A percentile compares a stretch with the other conserved stretches of the same genome.
Evolutionary conservation across 2,329 filamentous ascomycete species (phyloP).

Genomic region (Paracoccidioides lutzii): DNA sequence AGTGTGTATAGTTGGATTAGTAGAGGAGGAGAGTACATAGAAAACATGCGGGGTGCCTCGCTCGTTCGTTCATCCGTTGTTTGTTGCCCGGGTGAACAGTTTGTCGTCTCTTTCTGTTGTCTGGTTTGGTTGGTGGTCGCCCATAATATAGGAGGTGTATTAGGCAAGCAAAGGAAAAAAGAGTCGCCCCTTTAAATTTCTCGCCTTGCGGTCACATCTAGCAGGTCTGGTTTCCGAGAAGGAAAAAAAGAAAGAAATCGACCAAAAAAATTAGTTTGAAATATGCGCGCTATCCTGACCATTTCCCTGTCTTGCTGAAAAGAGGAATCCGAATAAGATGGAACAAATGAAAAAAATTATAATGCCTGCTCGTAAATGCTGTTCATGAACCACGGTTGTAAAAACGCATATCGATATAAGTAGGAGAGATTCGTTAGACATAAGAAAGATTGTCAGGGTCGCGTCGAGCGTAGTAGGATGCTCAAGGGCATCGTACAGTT

Average conservation of each 20-base stretch:
- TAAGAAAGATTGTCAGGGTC: constrained; percentile 2
- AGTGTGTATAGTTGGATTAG: constrained; percentile 10
- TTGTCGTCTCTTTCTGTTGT: background rate
- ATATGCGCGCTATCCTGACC: background rate
- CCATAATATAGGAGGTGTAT: background rate
- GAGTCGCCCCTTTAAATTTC: background rate
- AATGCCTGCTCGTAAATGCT: constrained; percentile 9
- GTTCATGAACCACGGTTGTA: constrained; percentile 15
- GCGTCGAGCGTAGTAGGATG: constrained; percentile 7
- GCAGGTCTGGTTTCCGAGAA: constrained; percentile 13
- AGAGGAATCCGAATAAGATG: background rate
- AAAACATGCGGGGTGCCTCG: background rate
- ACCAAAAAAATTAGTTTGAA: background rate
- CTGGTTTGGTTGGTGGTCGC: constrained; percentile 1
- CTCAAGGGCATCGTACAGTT: constrained; percentile 3
- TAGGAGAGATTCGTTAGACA: constrained; percentile 11
- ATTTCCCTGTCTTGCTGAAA: background rate
- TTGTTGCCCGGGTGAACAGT: constrained; percentile 8
- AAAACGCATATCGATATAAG: background rate
- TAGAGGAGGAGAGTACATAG: background rate
- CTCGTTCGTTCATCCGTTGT: background rate
- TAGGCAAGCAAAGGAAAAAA: constrained; percentile 1
- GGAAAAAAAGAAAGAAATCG: constrained; percentile 12
- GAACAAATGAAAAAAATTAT: constrained; percentile 17
- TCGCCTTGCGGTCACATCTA: constrained; percentile 4